Conservation (phyloP, 179 eudicot species). For the Nepenthes alata region DNA sequence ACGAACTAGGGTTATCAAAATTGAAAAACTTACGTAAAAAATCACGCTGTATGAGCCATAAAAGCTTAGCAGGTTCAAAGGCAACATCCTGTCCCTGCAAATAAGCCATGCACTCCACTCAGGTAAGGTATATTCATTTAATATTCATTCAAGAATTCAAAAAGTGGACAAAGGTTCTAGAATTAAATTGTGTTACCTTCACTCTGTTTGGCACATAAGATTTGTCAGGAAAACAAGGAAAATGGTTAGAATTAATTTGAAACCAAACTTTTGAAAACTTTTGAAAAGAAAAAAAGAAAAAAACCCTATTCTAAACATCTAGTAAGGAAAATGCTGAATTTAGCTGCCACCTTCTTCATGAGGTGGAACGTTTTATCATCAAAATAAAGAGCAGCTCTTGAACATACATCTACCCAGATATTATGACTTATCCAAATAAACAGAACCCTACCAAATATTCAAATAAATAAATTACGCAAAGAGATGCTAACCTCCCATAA, state of each 20-base stretch:
- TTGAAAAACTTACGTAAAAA: constrained; percentile 64
- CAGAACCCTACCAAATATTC: not conserved
- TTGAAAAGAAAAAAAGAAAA: not conserved
- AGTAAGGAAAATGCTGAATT: too few relatives aligned
- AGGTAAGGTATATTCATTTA: not conserved
- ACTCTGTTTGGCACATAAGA: constrained; percentile 43
- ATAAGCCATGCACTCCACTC: not conserved
- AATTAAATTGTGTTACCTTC: constrained; percentile 45
- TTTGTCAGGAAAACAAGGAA: constrained; percentile 11
- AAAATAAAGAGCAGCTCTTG: not conserved
- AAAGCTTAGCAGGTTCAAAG: constrained; percentile 90
- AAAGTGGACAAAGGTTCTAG: not conserved
- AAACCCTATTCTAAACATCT: not conserved
- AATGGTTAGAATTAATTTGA: constrained; percentile 21
- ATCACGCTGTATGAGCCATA: constrained; percentile 98
- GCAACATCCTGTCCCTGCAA: constrained; percentile 91
- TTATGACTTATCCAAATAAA: too few relatives aligned
- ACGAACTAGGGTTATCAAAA: not conserved
- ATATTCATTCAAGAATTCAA: not conserved
- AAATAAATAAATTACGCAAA: not conserved
- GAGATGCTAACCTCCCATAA: constrained; percentile 67
- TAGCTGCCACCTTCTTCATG: too few relatives aligned
- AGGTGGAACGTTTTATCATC: too few relatives aligned
- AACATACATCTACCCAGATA: not conserved
- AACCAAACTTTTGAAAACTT: not conserved